Conservation (phyloP, 2,329 filamentous ascomycete genomes). For the Aspergillus viridinutans region DNA sequence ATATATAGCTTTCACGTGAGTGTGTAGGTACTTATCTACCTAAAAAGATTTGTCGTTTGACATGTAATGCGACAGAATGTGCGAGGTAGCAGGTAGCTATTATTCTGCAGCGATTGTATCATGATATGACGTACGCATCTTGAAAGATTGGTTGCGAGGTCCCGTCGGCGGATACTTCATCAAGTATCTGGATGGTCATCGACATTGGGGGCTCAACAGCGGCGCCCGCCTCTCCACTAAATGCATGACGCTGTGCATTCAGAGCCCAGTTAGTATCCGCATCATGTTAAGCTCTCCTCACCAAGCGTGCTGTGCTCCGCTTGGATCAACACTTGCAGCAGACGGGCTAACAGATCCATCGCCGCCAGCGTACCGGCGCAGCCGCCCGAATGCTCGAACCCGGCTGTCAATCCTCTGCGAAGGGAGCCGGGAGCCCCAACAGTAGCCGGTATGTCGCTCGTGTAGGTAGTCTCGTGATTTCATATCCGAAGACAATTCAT, state of each 20-base stretch:
- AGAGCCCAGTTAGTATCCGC: not conserved
- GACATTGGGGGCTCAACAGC: not conserved
- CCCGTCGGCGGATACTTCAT: not conserved
- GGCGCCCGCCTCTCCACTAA: not conserved
- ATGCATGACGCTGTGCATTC: not conserved
- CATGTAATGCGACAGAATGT: not conserved
- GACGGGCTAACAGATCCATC: not conserved
- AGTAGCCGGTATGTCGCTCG: not conserved
- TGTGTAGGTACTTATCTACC: not conserved
- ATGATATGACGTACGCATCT: not conserved
- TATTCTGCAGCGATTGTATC: not conserved
- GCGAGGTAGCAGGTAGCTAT: not conserved
- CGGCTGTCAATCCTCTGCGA: not conserved
- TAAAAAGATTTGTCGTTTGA: not conserved
- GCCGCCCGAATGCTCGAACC: not conserved
- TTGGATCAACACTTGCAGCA: not conserved
- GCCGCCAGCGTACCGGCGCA: not conserved
- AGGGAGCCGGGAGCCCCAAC: not conserved
- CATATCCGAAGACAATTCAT: slow-evolving; percentile 12
- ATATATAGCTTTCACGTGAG: slow-evolving; percentile 7
- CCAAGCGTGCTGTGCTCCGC: not conserved
- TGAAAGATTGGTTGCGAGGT: not conserved
- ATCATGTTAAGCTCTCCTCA: not conserved
- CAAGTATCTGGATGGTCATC: not conserved
- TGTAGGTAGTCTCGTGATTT: not conserved